Percentiles rank a stretch among this genome's conserved stretches.
These are phyloP conservation scores for Candida berthetii DNA, from an alignment of 805 yeast species.

Conservation along the genomic window DNA sequence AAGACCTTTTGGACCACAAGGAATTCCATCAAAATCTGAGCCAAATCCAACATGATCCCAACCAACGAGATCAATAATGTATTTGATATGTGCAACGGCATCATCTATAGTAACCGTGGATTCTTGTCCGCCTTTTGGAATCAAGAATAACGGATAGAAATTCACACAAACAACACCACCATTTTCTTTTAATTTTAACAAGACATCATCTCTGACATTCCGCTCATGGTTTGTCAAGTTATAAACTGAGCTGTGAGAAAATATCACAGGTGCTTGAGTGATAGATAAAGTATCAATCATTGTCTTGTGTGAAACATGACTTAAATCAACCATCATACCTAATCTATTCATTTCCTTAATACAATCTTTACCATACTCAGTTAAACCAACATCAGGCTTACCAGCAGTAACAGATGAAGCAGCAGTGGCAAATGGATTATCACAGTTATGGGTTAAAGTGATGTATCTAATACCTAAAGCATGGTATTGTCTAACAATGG, in stretches of 20 bases:
- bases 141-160: conserved; percentile 36
- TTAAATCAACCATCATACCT: conserved; percentile 46
- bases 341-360: conserved; percentile 43
- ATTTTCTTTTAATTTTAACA: conserved; percentile 29
- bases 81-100: conserved; percentile 38
- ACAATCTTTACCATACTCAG: conserved; percentile 33
- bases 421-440: conserved; percentile 52
- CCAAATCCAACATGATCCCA: conserved; percentile 49
- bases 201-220: conserved; percentile 43
- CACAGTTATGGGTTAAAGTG: conserved; percentile 50
- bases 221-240: conserved; percentile 33
- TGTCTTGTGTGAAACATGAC: conserved; percentile 42
- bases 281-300: conserved; percentile 37
- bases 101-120: conserved; percentile 41
- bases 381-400: conserved; percentile 35
- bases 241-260: conserved; percentile 42
- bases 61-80: conserved; percentile 37
- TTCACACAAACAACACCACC: conserved; percentile 44
- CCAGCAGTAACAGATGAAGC: conserved; percentile 43
- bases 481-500: conserved; percentile 40
- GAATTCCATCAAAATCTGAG: conserved; percentile 48
- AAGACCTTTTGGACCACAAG: conserved; percentile 40
- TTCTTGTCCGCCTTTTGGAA: conserved; percentile 7
- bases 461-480: conserved; percentile 48
- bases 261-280: conserved; percentile 40